Evolutionary conservation across 257 asterid genomes (phyloP), one percentile per base, ranked within the genome.

Genomic region (Forsythia viridissima): DNA sequence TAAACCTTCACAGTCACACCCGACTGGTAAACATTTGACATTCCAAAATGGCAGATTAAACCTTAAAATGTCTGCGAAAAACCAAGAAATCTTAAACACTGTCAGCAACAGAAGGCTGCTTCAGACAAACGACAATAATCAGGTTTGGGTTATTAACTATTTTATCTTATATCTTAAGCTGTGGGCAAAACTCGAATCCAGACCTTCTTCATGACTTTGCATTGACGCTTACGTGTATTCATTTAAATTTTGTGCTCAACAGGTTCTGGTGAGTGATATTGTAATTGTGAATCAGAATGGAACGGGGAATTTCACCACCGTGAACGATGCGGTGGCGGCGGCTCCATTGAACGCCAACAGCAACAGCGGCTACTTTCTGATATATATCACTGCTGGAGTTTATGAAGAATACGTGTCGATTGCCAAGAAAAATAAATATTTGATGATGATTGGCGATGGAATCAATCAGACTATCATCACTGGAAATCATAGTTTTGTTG

Each of bases 381-480:
- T 94, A 40, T 90, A 85, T 65, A 46, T 92, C 6, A 88, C 82
- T 2, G 87, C 84, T 1, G 98, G 98, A 11, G 83, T 86, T n/a
- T 92, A 94, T 6, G 89, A 89, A 75, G 98, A 94, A 52, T 94
- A 94, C 61, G 85, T 94, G 0, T 67, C 87, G 37, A 80, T 94
- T 71, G 84, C 87, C 0, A 89, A 83, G 82, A 88, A 88, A 85
- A 88, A 92, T 83, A 90, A 55, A 69, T 87, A 90, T 63, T 5
- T 94, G 75, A 84, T 94, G 94, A 86, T 92, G 96, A 71, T 92
- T 39, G 98, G 98, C 0, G 97, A 89, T 13, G 98, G 97, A 9
- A 91, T 92, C 13, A 89, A 88, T 9, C 83, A 81, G 21, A 94
- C 98, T 0, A 80, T 92, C 44, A 86, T 94, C 34, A 91, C 97